Evolutionary conservation across 176 grass and related monocot species (phyloP).

Genomic region (Pontederia paniculata): DNA sequence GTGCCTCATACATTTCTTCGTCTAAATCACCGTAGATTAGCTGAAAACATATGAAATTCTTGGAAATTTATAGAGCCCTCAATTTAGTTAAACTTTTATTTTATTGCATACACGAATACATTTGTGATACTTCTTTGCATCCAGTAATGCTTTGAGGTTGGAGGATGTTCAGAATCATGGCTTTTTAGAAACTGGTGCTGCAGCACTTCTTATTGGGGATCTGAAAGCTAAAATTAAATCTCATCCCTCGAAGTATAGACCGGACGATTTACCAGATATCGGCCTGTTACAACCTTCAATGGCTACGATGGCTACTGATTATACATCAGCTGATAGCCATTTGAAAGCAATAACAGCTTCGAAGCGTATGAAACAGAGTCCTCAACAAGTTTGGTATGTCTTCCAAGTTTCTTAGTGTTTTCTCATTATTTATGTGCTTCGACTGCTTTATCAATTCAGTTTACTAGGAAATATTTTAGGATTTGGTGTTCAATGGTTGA

Average conservation of each 20-base stretch:
- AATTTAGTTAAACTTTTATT: too few species aligned
- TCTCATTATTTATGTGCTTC: slow-evolving; percentile 2
- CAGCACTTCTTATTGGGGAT: slow-evolving; percentile 88
- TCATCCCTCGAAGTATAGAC: slow-evolving; percentile 50
- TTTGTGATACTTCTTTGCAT: neutral
- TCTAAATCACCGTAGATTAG: neutral
- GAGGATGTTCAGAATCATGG: slow-evolving; percentile 50
- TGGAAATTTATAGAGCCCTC: too few species aligned
- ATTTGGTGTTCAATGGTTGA: too few species aligned
- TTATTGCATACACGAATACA: too few species aligned
- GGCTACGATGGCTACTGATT: slow-evolving; percentile 47
- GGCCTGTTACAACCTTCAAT: slow-evolving; percentile 70
- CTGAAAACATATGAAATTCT: too few species aligned
- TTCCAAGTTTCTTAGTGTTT: slow-evolving; percentile 1
- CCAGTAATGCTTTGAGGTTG: slow-evolving; percentile 36
- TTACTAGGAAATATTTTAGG: neutral
- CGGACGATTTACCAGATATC: slow-evolving; percentile 67
- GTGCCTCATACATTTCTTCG: slow-evolving; percentile 20
- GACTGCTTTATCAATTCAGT: neutral
- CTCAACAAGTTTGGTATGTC: slow-evolving; percentile 84
- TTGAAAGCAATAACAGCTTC: slow-evolving; percentile 95
- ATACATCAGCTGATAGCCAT: slow-evolving; percentile 59
- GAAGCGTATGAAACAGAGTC: slow-evolving; percentile 78
- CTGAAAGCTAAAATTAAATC: slow-evolving; percentile 64
- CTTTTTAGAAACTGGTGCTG: slow-evolving; percentile 78